Conservation (phyloP, 2,329 filamentous ascomycete species). For the Fusarium gaditjirri region DNA sequence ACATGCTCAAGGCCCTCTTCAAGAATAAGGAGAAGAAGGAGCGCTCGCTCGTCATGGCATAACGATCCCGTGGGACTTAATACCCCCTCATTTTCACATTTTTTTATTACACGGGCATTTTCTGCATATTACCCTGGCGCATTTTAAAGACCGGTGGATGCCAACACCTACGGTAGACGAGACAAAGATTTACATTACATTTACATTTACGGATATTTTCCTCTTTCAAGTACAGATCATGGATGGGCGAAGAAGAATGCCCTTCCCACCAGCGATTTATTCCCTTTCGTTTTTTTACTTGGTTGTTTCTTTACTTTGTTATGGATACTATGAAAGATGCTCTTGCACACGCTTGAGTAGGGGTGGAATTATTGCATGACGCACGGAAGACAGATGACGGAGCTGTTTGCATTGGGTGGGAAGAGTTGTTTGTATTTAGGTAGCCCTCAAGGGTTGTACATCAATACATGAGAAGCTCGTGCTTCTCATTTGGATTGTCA, state of each 20-base stretch:
- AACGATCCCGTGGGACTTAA: slow-evolving; percentile 7
- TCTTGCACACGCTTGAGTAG: slow-evolving; percentile 25
- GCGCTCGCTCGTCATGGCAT: slow-evolving; percentile 48
- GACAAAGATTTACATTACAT: slow-evolving; percentile 21
- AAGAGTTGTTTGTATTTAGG: not conserved
- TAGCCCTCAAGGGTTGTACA: not conserved
- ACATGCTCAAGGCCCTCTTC: slow-evolving; percentile 69
- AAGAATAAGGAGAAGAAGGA: slow-evolving; percentile 64
- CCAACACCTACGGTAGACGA: slow-evolving; percentile 14
- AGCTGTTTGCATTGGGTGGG: slow-evolving; percentile 35
- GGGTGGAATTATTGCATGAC: slow-evolving; percentile 26
- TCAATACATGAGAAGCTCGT: not conserved
- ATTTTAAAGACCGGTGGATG: slow-evolving; percentile 19
- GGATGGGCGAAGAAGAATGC: slow-evolving; percentile 21
- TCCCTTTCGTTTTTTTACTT: slow-evolving; percentile 3
- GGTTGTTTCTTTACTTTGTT: not conserved
- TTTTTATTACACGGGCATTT: not conserved
- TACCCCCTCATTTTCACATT: not conserved
- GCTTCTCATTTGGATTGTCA: not conserved
- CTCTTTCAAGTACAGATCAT: slow-evolving; percentile 18
- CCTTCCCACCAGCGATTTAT: slow-evolving; percentile 31
- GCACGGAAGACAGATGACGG: slow-evolving; percentile 33
- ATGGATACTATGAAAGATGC: slow-evolving; percentile 20
- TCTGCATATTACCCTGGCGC: slow-evolving; percentile 24
- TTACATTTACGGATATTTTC: not conserved